Base-by-base conservation (phyloP, 345 rosid genomes). In the Alliaria petiolata region DNA sequence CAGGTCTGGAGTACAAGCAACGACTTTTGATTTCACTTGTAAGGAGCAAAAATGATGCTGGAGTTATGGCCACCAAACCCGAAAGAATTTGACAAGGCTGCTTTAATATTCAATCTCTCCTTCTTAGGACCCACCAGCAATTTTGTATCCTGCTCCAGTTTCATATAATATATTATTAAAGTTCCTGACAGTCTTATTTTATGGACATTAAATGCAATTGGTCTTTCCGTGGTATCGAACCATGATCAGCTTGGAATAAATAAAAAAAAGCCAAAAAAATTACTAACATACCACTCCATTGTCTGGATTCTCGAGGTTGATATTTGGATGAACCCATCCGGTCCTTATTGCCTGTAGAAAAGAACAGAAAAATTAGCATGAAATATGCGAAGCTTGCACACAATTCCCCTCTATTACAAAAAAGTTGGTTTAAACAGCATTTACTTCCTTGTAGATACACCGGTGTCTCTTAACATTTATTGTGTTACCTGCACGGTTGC, bases 51-150 rank as follows among this genome's bases (percentile, higher is more conserved):
- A 76, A 93, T 78, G 68, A 93, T 90, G 7, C 97, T 90, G n/a
- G 97, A 90, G 83, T 93, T 93, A 81, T 93, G 98, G 69, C 97
- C 98, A 28, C 98, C 98, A 68, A 90, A 89, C 61, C 97, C 98
- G 51, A 93, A 93, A 9, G 98, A 90, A 69, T 90, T 93, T 26
- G 96, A 93, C 62, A 93, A 76, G 31, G 97, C 98, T 28, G 85
- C 96, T 85, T 85, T 93, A 12, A 93, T 70, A 44, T 93, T 79
- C 72, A 90, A 58, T 39, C 87, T 87, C 84, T 93, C 98, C 79
- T 90, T 93, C 89, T 82, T 78, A 3, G 92, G 82, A 62, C 98
- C 98, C 35, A 89, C 93, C 52, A 93, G 85, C 70, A 90, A 72
- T 8, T 66, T 80, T 6, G 83, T 71, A 66, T 93, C 88, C 98